Evolutionary conservation across 2,329 filamentous ascomycete species (phyloP), one percentile per base, ranked within the genome.

Genomic region (Pseudogymnoascus sp.): DNA sequence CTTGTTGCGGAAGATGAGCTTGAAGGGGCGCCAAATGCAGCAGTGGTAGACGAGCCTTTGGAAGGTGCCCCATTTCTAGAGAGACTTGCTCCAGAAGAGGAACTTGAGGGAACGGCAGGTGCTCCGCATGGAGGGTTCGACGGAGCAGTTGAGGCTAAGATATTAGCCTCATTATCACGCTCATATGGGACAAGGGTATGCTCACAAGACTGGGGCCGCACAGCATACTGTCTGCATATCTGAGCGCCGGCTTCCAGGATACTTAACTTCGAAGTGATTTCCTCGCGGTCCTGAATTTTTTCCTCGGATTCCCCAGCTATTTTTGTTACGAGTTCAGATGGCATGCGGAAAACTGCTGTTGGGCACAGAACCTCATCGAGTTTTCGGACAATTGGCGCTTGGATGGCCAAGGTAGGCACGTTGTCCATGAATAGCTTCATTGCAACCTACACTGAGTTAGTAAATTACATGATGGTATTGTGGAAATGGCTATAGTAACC

Each of bases 371-470:
- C 65, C 5, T 66, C 61, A 38, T 66, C 61, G 13, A 69, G 21
- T 28, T 64, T 63, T 38, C 65, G 62, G 9, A 69, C 64, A 31
- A 69, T 68, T 38, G 64, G 62, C 44, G 62, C 62, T 63, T 67
- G 67, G 15, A 69, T 50, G 11, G 64, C 66, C 62, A 68, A 65
- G 40, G 62, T 65, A 28, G 68, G 65, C 3, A 69, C 67, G 53
- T 69, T 69, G 42, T 69, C 68, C 28, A 63, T 66, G 33, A 69
- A 69, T 17, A 67, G 50, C 35, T 67, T 68, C 19, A 68, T 64
- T 7, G 68, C 67, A 44, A 69, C 63, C 67, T 69, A 28, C 23
- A 57, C 3, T 1, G 38, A 17, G 26, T 65, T 40, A 63, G 61
- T 36, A 31, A 61, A 47, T 31, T 61, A 11, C 2, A 11, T 19